phyloP scores from a whole-genome alignment of 2,329 filamentous ascomycete species.

The Pseudocercospora fuligena region DNA sequence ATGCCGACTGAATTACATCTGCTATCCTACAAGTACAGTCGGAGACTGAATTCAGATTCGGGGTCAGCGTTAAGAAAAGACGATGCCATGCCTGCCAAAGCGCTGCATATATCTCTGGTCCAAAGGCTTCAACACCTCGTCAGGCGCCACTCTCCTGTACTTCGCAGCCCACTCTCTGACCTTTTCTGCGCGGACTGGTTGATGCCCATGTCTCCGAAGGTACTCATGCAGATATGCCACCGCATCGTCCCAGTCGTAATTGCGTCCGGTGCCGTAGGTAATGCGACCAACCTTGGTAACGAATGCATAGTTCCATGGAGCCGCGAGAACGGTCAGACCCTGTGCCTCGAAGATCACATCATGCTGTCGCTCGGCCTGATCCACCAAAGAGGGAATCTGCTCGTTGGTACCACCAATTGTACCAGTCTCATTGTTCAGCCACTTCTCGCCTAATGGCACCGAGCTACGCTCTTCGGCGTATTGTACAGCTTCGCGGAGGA shows the following conservation, averaged over 20 bases:
- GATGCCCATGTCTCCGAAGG: background rate
- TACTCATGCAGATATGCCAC: constrained; percentile 7
- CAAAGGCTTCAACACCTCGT: background rate
- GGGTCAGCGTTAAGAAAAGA: background rate
- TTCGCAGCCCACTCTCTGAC: background rate
- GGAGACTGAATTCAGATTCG: background rate
- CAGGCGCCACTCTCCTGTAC: background rate
- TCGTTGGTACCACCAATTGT: constrained; percentile 1
- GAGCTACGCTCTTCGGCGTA: constrained; percentile 7
- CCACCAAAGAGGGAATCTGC: constrained; percentile 4
- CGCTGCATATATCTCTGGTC: background rate
- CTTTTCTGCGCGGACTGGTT: background rate
- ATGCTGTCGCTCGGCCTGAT: constrained; percentile 13
- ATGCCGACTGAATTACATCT: too few species aligned
- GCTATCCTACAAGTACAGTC: too few species aligned
- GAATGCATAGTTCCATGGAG: constrained; percentile 14
- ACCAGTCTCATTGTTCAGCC: constrained; percentile 15
- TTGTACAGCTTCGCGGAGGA: constrained; percentile 6
- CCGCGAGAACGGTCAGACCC: constrained; percentile 14
- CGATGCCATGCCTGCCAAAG: background rate
- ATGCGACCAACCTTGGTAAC: constrained; percentile 11
- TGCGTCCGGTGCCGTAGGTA: background rate
- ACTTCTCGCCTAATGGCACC: constrained; percentile 11
- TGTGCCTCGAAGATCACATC: constrained; percentile 8
- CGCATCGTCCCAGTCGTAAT: background rate